Evolutionary conservation across 163 green algal species (phyloP).

Genomic region (Trebouxia gelatinosa): DNA sequence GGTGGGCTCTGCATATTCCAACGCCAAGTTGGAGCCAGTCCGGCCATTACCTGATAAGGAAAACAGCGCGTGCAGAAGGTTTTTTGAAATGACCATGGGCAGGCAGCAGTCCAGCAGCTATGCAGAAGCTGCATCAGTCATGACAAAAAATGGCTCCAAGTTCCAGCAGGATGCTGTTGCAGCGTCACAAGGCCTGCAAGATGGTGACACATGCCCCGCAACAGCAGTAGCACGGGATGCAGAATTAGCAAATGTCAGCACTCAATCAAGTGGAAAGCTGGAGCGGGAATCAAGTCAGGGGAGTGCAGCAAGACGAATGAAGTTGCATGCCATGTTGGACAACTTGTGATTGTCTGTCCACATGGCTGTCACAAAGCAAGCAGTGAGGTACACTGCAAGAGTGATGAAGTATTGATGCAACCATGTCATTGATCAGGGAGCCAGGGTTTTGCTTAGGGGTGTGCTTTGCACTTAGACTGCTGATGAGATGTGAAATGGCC

Average conservation of each 20-base stretch:
- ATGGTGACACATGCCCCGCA: background rate
- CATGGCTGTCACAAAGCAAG: no score
- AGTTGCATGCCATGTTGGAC: slow-evolving; percentile 22
- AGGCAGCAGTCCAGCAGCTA: background rate
- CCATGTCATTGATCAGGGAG: no score
- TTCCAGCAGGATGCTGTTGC: background rate
- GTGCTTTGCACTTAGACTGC: no score
- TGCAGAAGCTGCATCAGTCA: background rate
- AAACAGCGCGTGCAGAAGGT: slow-evolving; percentile 19
- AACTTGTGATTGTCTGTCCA: slow-evolving; percentile 1
- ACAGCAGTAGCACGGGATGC: background rate
- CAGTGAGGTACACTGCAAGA: no score
- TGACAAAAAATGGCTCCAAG: background rate
- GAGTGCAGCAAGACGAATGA: slow-evolving; percentile 8
- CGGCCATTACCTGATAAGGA: slow-evolving; percentile 10
- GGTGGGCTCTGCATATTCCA: background rate
- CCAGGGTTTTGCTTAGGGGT: no score
- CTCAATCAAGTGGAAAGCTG: slow-evolving; percentile 1
- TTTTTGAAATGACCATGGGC: slow-evolving; percentile 11
- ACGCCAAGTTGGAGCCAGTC: slow-evolving; percentile 2
- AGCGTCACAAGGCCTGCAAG: no score
- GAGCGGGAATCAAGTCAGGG: background rate
- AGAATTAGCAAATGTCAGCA: background rate
- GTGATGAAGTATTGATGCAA: no score
- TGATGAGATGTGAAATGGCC: no score